These are phyloP conservation scores for Coniochaeta sp. DNA, from an alignment of 2,329 filamentous ascomycete genomes.

Conservation along the genomic window DNA sequence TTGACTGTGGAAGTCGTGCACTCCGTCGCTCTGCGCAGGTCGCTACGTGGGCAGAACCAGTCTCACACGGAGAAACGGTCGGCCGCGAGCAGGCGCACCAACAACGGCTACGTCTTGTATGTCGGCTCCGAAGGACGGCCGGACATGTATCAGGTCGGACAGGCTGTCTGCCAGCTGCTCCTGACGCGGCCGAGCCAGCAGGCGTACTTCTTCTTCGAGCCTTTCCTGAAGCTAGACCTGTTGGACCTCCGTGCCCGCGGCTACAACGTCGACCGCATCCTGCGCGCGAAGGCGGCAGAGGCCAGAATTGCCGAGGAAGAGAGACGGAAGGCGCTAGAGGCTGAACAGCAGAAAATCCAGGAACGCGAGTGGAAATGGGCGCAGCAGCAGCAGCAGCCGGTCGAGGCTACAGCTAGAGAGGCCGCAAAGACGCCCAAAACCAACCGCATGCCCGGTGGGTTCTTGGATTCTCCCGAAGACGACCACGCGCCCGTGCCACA, in stretches of 20 bases:
- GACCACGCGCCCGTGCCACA: slow-evolving; percentile 23
- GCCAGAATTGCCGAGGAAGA: slow-evolving; percentile 80
- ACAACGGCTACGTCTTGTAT: slow-evolving; percentile 60
- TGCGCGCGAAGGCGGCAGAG: slow-evolving; percentile 81
- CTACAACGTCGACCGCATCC: slow-evolving; percentile 93
- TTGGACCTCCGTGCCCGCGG: slow-evolving; percentile 76
- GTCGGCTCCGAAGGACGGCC: slow-evolving; percentile 61
- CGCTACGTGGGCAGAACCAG: slow-evolving; percentile 63
- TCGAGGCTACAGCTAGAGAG: slow-evolving; percentile 29
- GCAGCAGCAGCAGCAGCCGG: slow-evolving; percentile 37
- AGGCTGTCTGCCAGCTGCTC: slow-evolving; percentile 75
- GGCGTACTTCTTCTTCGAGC: slow-evolving; percentile 85
- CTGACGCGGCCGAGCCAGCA: slow-evolving; percentile 79
- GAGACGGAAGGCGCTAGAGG: slow-evolving; percentile 64
- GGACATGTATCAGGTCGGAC: slow-evolving; percentile 88
- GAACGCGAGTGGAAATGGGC: slow-evolving; percentile 42
- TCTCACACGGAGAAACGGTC: slow-evolving; percentile 68
- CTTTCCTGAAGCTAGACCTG: slow-evolving; percentile 79
- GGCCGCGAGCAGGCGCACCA: slow-evolving; percentile 54
- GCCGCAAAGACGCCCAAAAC: slow-evolving; percentile 32
- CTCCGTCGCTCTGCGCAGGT: slow-evolving; percentile 68
- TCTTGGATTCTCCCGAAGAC: slow-evolving; percentile 57
- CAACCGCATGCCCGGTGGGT: slow-evolving; percentile 65
- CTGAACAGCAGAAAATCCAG: slow-evolving; percentile 62
- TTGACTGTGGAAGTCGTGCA: slow-evolving; percentile 71